phyloP scores from a whole-genome alignment of 2,329 filamentous ascomycete species.

The Diaporthe citriasiana region DNA sequence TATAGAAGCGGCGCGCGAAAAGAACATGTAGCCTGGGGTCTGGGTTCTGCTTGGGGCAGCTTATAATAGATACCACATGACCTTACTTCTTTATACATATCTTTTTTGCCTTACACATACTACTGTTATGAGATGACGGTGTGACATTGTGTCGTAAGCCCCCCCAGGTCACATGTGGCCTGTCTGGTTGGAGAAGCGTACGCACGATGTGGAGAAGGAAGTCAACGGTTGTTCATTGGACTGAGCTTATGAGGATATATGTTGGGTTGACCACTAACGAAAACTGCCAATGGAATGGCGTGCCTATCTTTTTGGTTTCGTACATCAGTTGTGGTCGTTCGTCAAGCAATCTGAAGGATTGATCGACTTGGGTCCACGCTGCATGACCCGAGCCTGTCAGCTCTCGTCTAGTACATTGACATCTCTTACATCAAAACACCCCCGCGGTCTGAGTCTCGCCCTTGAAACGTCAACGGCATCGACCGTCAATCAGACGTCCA shows the following conservation, averaged over 20 bases:
- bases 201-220: background rate
- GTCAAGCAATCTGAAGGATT: background rate
- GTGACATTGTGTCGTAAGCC: background rate
- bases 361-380: background rate
- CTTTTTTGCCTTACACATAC: background rate
- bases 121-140: background rate
- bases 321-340: too few species aligned
- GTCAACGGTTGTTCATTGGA: background rate
- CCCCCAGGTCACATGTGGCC: background rate
- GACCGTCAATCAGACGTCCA: background rate
- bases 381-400: slow-evolving; percentile 10
- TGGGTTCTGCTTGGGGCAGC: background rate
- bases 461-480: background rate
- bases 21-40: background rate
- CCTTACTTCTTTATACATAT: background rate
- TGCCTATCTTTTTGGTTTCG: background rate
- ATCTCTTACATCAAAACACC: background rate
- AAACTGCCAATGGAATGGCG: background rate
- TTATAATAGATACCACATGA: slow-evolving; percentile 16
- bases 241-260: background rate
- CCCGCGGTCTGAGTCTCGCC: background rate
- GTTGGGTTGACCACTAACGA: background rate
- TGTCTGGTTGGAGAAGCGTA: background rate
- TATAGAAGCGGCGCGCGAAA: background rate
- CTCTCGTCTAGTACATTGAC: too few species aligned